Base-by-base conservation (phyloP, 2,329 filamentous ascomycete genomes). In the Colletotrichum sp. region DNA sequence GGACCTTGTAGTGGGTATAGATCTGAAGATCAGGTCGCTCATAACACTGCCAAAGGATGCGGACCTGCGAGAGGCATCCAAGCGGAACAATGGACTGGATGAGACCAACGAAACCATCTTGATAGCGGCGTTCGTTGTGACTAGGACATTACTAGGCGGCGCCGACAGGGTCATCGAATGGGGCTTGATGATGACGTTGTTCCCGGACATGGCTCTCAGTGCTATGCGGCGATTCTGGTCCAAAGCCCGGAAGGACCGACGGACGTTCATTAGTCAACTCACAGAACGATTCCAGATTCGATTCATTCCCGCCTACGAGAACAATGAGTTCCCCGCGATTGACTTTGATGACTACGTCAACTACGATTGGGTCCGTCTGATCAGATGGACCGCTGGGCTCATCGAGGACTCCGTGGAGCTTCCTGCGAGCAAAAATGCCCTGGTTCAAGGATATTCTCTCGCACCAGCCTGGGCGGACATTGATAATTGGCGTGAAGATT, bases 311-410 rank as follows among this genome's bases (percentile, higher is more conserved):
- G 94, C 94, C 0, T 95, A 95, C 78, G 90, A 92, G 78, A 87
- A 87, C 3, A 89, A 89, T 10, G 88, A 93, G 76, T 78, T 96
- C 2, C 89, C 92, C 3, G 82, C 87, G 3, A 87, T 96, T 24
- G 87, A 95, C 81, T 94, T 91, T 78, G 88, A 94, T 67, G 85
- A 93, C 62, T 87, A 92, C 1, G 82, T 89, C 52, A 88, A 89
- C 3, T 95, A 95, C 75, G 93, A 96, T 80, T 96, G 95, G 94
- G 84, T 87, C 12, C 83, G 82, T 6, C 83, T 96, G 8, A 89
- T 96, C 63, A 87, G 89, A 44, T 96, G 95, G 95, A 89, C 92
- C 5, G 66, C 76, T 9, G 55, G 69, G 18, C 64, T 78, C 12
- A 75, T 76, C 30, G 76, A 76, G 12, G 85, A 88, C 70, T 86